Conservation (phyloP, 176 grass and related monocot genomes). For the Raddia guianensis region DNA sequence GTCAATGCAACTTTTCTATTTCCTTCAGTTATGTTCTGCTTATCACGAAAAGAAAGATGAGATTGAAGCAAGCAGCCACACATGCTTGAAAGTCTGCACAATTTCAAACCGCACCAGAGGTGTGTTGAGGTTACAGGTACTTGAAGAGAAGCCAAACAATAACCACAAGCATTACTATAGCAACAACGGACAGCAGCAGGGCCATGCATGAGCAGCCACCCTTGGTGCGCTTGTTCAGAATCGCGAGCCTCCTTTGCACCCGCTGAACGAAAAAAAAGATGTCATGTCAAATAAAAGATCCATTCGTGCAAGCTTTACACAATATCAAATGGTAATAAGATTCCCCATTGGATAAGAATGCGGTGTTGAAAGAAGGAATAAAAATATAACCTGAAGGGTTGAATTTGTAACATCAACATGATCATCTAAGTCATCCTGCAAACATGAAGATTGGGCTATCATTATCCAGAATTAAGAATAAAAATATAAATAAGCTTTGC, state of each 20-base stretch:
- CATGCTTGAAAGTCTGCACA: slow-evolving; percentile 16
- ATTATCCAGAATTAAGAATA: background rate
- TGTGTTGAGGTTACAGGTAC: slow-evolving; percentile 49
- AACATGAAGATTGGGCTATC: slow-evolving; percentile 24
- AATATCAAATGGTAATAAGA: background rate
- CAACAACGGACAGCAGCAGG: slow-evolving; percentile 54
- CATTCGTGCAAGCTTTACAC: slow-evolving; percentile 5
- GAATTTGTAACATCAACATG: slow-evolving; percentile 62
- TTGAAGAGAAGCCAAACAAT: slow-evolving; percentile 69
- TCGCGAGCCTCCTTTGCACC: slow-evolving; percentile 61
- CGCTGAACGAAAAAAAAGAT: slow-evolving; percentile 42
- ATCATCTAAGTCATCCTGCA: slow-evolving; percentile 61
- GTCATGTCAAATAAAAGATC: background rate
- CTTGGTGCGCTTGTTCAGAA: slow-evolving; percentile 70
- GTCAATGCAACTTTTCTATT: background rate
- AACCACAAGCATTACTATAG: slow-evolving; percentile 60
- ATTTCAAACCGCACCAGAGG: background rate
- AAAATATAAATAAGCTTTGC: background rate
- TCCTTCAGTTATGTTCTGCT: background rate
- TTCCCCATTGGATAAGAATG: background rate
- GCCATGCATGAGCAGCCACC: slow-evolving; percentile 65
- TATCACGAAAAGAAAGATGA: background rate
- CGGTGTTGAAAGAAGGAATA: background rate
- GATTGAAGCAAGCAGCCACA: background rate
- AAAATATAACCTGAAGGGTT: slow-evolving; percentile 57